Base-by-base conservation (phyloP, 352 stramenopile genomes). In the Saprolegnia diclina region DNA sequence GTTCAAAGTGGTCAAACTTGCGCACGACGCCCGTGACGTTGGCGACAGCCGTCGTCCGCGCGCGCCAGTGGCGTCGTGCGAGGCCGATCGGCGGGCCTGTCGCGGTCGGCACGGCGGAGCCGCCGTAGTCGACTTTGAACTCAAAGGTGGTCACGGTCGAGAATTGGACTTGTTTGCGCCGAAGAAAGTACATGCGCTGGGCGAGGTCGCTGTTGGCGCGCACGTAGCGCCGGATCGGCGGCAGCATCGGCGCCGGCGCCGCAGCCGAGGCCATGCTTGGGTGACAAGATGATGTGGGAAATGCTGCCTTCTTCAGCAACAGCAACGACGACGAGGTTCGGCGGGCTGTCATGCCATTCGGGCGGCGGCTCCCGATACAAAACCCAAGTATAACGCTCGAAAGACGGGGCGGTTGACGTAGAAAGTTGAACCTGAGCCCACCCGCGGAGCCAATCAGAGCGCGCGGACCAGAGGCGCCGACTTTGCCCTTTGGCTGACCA, bases 1-100 rank as follows among this genome's bases (percentile, higher is more conserved):
- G 62, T 38, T 68, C 62, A 54, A 56, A 40, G 50, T 68, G 62
- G 50, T 68, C 46, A 19, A 59, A 68, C 24, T 68, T 68, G 18
- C 62, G 62, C 29, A 68, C 62, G 24, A 42, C 35, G 19, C 62
- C 29, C 7, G 22, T 32, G 3, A 4, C 19, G 21, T 44, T 68
- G 14, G 62, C 21, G 14, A 61, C 13, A 18, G 26, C 63, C 13
- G 45, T 32, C 62, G 42, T 69, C 29, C 38, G 6, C 38, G 26
- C 14, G 24, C 50, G 63, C 46, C 32, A 37, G 21, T 69, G 63
- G 53, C 38, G 63, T 4, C 44, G 63, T 4, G 63, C 63, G 24
- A 69, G 48, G 21, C 63, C 63, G 7, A 69, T 38, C 14, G 63
- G 63, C 26, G 63, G 63, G 16, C 63, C 63, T 21, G 63, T 69